phyloP scores from a whole-genome alignment of 257 asterid genomes.

The Forsythia suspensa region DNA sequence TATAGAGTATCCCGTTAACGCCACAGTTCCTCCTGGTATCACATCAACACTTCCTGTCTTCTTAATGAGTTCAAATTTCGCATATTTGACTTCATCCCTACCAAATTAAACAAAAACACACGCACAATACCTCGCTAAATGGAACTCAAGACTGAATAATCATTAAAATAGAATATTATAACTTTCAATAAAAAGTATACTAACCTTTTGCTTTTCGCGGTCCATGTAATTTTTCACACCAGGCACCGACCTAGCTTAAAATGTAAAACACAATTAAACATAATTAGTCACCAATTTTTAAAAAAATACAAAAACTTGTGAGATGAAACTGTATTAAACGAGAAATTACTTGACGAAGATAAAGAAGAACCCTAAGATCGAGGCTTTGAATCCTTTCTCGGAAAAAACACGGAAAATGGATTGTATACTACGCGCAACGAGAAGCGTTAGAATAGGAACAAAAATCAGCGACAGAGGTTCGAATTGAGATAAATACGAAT shows the following conservation, averaged over 20 bases:
- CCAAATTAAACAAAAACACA: neutral
- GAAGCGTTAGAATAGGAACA: conserved; percentile 51
- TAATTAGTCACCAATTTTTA: neutral
- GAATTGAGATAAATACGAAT: conserved; percentile 55
- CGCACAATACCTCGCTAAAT: conserved; percentile 1
- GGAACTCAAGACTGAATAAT: conserved; percentile 3
- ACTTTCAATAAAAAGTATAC: neutral
- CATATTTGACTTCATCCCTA: neutral
- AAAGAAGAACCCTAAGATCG: conserved; percentile 50
- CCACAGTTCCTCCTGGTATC: neutral
- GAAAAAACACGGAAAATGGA: conserved; percentile 43
- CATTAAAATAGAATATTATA: no score
- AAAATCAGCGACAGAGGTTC: conserved; percentile 67
- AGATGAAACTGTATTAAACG: neutral
- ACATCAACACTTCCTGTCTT: neutral
- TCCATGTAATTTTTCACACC: conserved; percentile 75
- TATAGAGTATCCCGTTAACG: conserved; percentile 1
- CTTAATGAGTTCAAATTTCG: neutral
- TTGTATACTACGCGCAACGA: conserved; percentile 48
- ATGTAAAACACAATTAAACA: neutral
- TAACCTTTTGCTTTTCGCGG: conserved; percentile 85
- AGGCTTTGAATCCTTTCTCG: conserved; percentile 74
- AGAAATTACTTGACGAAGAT: conserved; percentile 56
- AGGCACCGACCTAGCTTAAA: conserved; percentile 66
- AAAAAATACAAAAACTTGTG: neutral